Evolutionary conservation across 805 yeast species (phyloP).

Genomic region (Sugiyamaella americana): DNA sequence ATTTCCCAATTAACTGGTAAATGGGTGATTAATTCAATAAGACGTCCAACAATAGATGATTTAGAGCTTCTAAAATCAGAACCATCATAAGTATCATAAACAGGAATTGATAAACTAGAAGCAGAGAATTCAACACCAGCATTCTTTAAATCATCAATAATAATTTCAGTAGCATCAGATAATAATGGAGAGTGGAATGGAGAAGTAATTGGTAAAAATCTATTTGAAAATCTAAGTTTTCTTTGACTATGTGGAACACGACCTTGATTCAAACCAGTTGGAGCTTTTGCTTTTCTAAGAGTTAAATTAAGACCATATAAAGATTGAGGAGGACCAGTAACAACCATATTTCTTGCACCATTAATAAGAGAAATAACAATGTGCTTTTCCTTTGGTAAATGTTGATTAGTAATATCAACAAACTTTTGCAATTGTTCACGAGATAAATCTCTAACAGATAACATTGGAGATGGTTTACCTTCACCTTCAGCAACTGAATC

Average conservation of each 20-base stretch:
- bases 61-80: slow-evolving; percentile 53
- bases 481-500: slow-evolving; percentile 92
- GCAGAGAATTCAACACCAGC: slow-evolving; percentile 53
- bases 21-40: slow-evolving; percentile 76
- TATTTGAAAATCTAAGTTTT: slow-evolving; percentile 85
- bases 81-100: slow-evolving; percentile 85
- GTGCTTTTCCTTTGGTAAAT: slow-evolving; percentile 86
- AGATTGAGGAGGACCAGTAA: slow-evolving; percentile 97
- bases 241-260: slow-evolving; percentile 92
- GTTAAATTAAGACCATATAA: slow-evolving; percentile 90
- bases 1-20: slow-evolving; percentile 92
- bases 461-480: slow-evolving; percentile 97
- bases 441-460: slow-evolving; percentile 84
- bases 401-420: slow-evolving; percentile 84
- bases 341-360: slow-evolving; percentile 93
- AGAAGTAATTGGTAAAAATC: slow-evolving; percentile 90
- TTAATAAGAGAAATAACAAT: slow-evolving; percentile 85
- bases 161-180: slow-evolving; percentile 59
- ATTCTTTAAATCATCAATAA: slow-evolving; percentile 57
- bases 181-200: slow-evolving; percentile 95
- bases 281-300: slow-evolving; percentile 90
- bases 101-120: slow-evolving; percentile 68
- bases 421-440: slow-evolving; percentile 69
- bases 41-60: slow-evolving; percentile 59
- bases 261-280: slow-evolving; percentile 89